Base-by-base conservation (phyloP, 23 red algal genomes). In the Rhodosorus marinus region DNA sequence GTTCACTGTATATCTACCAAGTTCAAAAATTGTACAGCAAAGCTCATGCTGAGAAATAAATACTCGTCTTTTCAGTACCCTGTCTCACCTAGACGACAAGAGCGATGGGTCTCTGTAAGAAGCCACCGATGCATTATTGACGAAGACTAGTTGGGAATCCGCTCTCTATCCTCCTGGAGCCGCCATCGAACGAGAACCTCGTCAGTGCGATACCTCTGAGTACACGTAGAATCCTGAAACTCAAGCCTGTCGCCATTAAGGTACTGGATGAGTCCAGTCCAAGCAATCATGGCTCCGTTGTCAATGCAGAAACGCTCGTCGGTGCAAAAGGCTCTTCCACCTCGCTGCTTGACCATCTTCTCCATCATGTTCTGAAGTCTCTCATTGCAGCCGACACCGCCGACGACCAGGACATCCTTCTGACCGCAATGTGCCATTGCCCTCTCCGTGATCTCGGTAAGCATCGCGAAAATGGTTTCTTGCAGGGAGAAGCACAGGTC, bases 301-400 rank as follows among this genome's bases (percentile, higher is more conserved):
- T 98, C 90, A 22, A 98, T 80, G 48, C 90, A 98, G 65, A 76
- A 98, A 6, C 90, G 90, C 49, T 98, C 90, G 63, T 98, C 90
- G 9, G 77, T 98, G 43, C 79, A 75, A 52, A 80, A 85, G 0
- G 77, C 78, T 11, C 75, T 54, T 22, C 90, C 90, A 24, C 79
- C 71, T 17, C 90, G 62, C 8, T 69, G 75, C 5, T 24, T 33
- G 20, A 69, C 78, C 90, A 98, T 98, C 1, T 28, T 68, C n/a
- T 45, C 35, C 14, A 98, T 53, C 90, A 98, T 98, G 56, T 72
- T 46, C 56, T 98, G 90, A 29, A 98, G 47, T 28, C 90, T 52
- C 49, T 66, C 49, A 62, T 98, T 98, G 51, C 90, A 98, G n/a
- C 90, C 90, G 40, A 98, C 90, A 8, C 90, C 90, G 24, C 90